Evolutionary conservation across 2,329 filamentous ascomycete genomes (phyloP), one percentile per base, ranked within the genome.

Genomic region (Neonectria neomacrospora): DNA sequence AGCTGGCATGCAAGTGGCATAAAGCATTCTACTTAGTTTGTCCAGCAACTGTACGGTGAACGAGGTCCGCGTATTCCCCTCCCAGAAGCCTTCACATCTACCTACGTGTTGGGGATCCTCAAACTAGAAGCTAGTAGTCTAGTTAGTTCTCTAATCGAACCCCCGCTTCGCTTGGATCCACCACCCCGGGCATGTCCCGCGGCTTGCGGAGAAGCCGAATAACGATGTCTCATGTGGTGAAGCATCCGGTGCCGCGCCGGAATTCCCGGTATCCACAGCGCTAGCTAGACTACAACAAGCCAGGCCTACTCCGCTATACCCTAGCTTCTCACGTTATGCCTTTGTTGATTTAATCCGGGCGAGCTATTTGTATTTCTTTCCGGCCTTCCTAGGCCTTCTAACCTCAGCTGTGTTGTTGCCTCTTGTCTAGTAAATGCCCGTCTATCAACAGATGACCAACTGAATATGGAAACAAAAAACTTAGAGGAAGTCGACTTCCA

Each of bases 401-500:
- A 32, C 8, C 10, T 50, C n/a, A 30, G 5, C 10, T 45, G 28
- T 12, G 16, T 16, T 3, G 10, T 48, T 30, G 22, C n/a, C 10
- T 30, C 9, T 50, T 26, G 11, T 50, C 14, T 5, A n/a, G 5
- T 10, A 20, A n/a, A 2, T 10, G 7, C 32, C 32, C 5, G 30
- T 12, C 18, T n/a, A 50, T 12, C 26, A 50, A 3, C 9, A 12
- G 4, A 50, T 5, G 8, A 4, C 11, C 30, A 26, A n/a, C 26
- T 9, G 7, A 14, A 18, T 5, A 30, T 30, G 9, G 16, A 26
- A 11, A 11, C 18, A 2, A 8, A 26, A 22, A 34, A 7, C 18
- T 48, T 57, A 44, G 30, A 7, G 11, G 44, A 57, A 23, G 32
- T 50, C 3, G 54, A 57, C 7, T 50, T 57, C 32, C 20, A 11